Percentiles rank a stretch among this genome's conserved stretches.
phyloP scores from a whole-genome alignment of 163 green algal species.

The Scenedesmus sp. region DNA sequence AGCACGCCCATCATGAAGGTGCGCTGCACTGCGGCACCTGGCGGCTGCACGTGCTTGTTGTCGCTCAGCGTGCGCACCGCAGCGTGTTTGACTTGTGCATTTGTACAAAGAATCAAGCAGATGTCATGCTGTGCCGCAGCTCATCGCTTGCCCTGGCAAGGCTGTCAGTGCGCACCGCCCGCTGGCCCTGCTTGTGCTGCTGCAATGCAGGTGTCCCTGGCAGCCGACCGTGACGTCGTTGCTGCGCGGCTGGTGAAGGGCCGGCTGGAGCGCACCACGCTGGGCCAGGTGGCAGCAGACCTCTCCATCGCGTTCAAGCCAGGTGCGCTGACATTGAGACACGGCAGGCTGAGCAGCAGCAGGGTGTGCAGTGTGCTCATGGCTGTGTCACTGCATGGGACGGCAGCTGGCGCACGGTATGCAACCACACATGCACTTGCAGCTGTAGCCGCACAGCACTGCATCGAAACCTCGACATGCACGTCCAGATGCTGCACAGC shows the following conservation, averaged over 20 bases:
- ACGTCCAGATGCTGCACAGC: background rate
- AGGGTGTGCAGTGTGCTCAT: background rate
- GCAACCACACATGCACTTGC: background rate
- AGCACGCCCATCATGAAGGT: constrained; percentile 97
- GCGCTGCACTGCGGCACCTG: background rate
- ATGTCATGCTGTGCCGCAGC: too few species aligned
- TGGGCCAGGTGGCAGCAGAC: constrained; percentile 75
- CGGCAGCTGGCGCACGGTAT: background rate
- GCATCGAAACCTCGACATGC: background rate
- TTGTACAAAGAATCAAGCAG: too few species aligned
- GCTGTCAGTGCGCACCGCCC: background rate
- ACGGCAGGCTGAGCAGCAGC: background rate
- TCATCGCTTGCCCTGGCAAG: background rate
- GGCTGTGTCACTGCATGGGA: background rate
- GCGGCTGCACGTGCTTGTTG: too few species aligned
- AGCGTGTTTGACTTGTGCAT: too few species aligned
- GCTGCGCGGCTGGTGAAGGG: constrained; percentile 93
- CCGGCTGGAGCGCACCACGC: constrained; percentile 91
- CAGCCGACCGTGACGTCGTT: constrained; percentile 75
- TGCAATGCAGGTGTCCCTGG: constrained; percentile 71
- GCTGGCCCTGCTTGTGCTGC: background rate
- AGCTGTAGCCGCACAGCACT: background rate
- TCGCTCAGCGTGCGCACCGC: too few species aligned
- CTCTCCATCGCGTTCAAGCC: constrained; percentile 67
- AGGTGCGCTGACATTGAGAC: constrained; percentile 2